Conservation (phyloP, 2,329 filamentous ascomycete genomes). For the Stagonosporopsis vannaccii region DNA sequence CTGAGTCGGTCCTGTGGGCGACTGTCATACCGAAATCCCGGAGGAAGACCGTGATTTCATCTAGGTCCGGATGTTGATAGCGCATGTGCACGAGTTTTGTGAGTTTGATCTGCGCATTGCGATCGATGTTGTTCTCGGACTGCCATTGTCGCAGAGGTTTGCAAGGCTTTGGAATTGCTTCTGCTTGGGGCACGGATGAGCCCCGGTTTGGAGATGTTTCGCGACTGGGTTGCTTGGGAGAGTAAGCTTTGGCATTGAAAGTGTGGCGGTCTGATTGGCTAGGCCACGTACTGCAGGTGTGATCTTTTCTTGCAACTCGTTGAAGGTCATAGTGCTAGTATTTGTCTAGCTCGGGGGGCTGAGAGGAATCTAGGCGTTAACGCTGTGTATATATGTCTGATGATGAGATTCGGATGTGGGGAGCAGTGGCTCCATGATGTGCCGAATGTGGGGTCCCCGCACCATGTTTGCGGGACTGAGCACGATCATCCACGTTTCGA, state of each 20-base stretch:
- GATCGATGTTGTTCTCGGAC: conserved; percentile 51
- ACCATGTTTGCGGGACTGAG: not conserved
- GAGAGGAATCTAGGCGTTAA: too few species aligned
- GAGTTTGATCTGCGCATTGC: conserved; percentile 55
- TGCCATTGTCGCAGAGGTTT: conserved; percentile 51
- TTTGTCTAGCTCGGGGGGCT: not conserved
- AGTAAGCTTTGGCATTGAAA: not conserved
- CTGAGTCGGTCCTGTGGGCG: conserved; percentile 37
- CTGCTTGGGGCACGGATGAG: conserved; percentile 48
- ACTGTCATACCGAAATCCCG: conserved; percentile 48
- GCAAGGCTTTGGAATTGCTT: conserved; percentile 47
- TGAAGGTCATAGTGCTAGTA: conserved; percentile 35
- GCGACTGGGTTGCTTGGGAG: conserved; percentile 35
- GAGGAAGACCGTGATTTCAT: conserved; percentile 57
- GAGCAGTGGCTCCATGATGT: conserved; percentile 10
- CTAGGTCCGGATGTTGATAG: conserved; percentile 61
- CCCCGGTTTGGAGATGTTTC: conserved; percentile 52
- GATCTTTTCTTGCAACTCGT: conserved; percentile 42
- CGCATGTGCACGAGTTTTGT: conserved; percentile 60
- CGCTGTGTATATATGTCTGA: not conserved
- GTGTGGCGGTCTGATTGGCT: not conserved
- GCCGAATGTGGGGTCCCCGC: conserved; percentile 40
- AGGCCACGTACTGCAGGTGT: conserved; percentile 37
- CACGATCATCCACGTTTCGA: not conserved
- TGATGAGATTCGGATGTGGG: conserved; percentile 12